These are phyloP conservation scores for Hemileccinum impolitum DNA, from an alignment of 768 basidiomycete genomes.

Conservation along the genomic window DNA sequence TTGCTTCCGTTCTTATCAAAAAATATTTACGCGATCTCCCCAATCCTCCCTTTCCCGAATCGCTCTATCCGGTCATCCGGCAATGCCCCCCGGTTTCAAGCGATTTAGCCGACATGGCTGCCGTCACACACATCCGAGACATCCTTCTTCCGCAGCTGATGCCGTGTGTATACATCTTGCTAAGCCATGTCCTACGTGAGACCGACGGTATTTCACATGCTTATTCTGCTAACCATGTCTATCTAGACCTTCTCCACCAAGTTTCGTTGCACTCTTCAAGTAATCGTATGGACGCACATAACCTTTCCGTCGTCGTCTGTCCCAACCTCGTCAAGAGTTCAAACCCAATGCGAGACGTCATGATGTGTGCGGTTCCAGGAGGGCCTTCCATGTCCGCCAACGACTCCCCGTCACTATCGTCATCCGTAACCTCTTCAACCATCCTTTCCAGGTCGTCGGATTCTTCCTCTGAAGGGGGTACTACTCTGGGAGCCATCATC, in stretches of 20 bases:
- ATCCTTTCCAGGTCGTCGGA: slow-evolving; percentile 24
- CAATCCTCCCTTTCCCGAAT: slow-evolving; percentile 72
- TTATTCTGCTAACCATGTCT: background rate
- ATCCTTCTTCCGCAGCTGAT: slow-evolving; percentile 63
- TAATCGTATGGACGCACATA: slow-evolving; percentile 82
- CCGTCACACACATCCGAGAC: slow-evolving; percentile 65
- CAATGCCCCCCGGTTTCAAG: slow-evolving; percentile 60
- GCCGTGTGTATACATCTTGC: slow-evolving; percentile 68
- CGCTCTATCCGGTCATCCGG: slow-evolving; percentile 58
- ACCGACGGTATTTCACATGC: slow-evolving; percentile 7
- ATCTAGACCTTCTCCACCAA: slow-evolving; percentile 73
- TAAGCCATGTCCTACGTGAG: slow-evolving; percentile 67
- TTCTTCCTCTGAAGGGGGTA: slow-evolving; percentile 42
- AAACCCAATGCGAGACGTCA: slow-evolving; percentile 66
- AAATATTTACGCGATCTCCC: slow-evolving; percentile 82
- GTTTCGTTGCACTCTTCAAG: slow-evolving; percentile 61
- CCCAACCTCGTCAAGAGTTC: slow-evolving; percentile 76
- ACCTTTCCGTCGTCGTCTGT: slow-evolving; percentile 73
- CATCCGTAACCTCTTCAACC: slow-evolving; percentile 12
- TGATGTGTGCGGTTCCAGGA: slow-evolving; percentile 65
- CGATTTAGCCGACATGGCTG: slow-evolving; percentile 53
- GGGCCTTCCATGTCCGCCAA: slow-evolving; percentile 36
- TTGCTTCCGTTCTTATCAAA: slow-evolving; percentile 83
- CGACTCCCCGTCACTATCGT: slow-evolving; percentile 24
- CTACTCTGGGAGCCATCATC: slow-evolving; percentile 68